A percentile compares a stretch with the other conserved stretches of the same genome.
Conservation (phyloP, 805 yeast species). For the Barnettozyma wickerhamii region DNA sequence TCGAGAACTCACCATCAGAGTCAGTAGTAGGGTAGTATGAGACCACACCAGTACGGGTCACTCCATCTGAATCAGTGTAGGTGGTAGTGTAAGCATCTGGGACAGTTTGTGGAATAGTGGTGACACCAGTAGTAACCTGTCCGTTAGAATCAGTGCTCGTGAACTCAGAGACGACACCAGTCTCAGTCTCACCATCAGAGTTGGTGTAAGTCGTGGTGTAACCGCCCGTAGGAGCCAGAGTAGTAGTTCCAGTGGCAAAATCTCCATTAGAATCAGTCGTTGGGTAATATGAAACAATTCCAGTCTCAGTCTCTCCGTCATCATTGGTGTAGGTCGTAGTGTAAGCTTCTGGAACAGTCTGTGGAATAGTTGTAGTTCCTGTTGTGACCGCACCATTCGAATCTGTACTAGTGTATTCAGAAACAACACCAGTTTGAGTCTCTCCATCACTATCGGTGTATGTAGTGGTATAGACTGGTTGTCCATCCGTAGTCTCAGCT, state of each 20-base stretch:
- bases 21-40: conserved; percentile 1
- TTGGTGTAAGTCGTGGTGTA: conserved; percentile 1
- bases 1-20: not conserved
- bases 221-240: too few relatives aligned
- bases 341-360: conserved; percentile 3
- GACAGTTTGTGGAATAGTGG: not conserved
- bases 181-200: not conserved
- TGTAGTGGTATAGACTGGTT: too few relatives aligned
- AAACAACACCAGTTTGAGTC: too few relatives aligned
- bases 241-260: conserved; percentile 9
- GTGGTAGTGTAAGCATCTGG: conserved; percentile 4
- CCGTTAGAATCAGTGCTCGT: not conserved
- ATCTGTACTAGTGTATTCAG: too few relatives aligned
- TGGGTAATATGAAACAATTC: conserved; percentile 6
- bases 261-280: conserved; percentile 5
- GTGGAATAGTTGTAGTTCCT: too few relatives aligned
- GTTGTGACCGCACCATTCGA: too few relatives aligned
- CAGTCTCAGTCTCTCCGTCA: conserved; percentile 4
- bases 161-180: conserved; percentile 1
- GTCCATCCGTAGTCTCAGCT: too few relatives aligned
- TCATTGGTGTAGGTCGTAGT: conserved; percentile 5
- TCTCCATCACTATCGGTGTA: too few relatives aligned
- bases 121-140: not conserved
- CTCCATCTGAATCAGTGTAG: not conserved
- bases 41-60: not conserved